Base-by-base conservation (phyloP, 2,329 filamentous ascomycete species). In the Aspergillus luchuensis region DNA sequence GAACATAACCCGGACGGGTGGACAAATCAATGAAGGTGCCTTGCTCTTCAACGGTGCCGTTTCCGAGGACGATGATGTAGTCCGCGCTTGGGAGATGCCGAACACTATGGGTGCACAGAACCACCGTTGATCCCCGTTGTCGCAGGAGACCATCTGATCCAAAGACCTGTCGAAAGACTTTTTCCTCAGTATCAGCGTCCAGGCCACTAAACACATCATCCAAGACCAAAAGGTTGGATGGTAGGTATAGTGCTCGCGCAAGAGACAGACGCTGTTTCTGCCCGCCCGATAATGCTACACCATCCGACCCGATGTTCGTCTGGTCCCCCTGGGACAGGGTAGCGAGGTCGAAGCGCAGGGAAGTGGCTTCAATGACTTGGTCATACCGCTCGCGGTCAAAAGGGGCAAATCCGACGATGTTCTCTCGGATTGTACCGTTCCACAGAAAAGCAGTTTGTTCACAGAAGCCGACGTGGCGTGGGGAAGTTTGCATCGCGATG, bases 331-430 rank as follows among this genome's bases (percentile, higher is more conserved):
- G 25, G 6, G 36, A 21, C 15, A 54, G 23, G 7, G 19, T 23
- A 5, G 21, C 43, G 2, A 54, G 28, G 38, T 54, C 51, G 8
- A 43, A 23, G 10, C 30, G 38, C 13, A 54, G 21, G 17, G 25
- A 23, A 19, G 21, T 43, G 17, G 51, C 38, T 38, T n/a, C 23
- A 17, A 54, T n/a, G 15, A 72, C 69, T 10, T 61, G 60, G 8
- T 64, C 41, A 57, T 74, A 74, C 66, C 67, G 73, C 5, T 13
- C 21, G 3, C 64, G 39, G 23, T 69, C 62, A 45, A 62, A 66
- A 3, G 38, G 15, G 6, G 58, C 33, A n/a, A 13, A 13, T 2
- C 71, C 71, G 5, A 68, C n/a, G n/a, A 74, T 73, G 33, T 66
- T 67, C 2, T 57, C 25, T 8, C 51, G 59, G 19, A 69, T 55